Evolutionary conservation across 2,329 filamentous ascomycete genomes (phyloP).

Genomic region (Xylariaceae sp.): DNA sequence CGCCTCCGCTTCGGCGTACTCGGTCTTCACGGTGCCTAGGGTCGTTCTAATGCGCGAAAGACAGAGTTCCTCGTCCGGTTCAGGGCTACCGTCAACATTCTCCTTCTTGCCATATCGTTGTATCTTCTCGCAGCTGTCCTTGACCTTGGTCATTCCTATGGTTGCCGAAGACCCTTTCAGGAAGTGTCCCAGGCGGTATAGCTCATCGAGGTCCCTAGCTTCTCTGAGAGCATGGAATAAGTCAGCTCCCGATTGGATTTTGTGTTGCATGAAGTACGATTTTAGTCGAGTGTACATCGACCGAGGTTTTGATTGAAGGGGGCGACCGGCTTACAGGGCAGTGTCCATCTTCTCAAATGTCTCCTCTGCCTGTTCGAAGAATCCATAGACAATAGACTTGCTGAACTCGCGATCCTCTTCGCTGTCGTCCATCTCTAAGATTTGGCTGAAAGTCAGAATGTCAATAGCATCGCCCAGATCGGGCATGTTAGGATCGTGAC

Average conservation of each 20-base stretch:
- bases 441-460: constrained; percentile 79
- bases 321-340: constrained; percentile 83
- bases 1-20: constrained; percentile 70
- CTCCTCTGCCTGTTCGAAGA: constrained; percentile 84
- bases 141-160: constrained; percentile 83
- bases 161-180: constrained; percentile 96
- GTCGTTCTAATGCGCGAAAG: constrained; percentile 67
- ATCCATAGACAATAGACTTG: constrained; percentile 81
- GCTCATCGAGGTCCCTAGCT: constrained; percentile 62
- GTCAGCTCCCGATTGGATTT: constrained; percentile 17
- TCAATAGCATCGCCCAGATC: constrained; percentile 77
- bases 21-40: constrained; percentile 66
- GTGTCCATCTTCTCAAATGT: constrained; percentile 84
- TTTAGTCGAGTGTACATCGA: background rate
- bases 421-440: constrained; percentile 97
- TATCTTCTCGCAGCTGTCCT: constrained; percentile 93
- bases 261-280: too few relatives aligned
- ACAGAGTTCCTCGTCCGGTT: constrained; percentile 64
- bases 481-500: constrained; percentile 46
- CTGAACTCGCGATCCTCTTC: constrained; percentile 84
- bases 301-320: background rate
- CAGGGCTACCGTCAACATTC: constrained; percentile 68
- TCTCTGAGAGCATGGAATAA: constrained; percentile 46
- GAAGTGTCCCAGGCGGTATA: constrained; percentile 88
- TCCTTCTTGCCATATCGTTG: constrained; percentile 85